Evolutionary conservation across 1,284 basidiomycete species (phyloP).

Genomic region (Cerioporus squamosus): DNA sequence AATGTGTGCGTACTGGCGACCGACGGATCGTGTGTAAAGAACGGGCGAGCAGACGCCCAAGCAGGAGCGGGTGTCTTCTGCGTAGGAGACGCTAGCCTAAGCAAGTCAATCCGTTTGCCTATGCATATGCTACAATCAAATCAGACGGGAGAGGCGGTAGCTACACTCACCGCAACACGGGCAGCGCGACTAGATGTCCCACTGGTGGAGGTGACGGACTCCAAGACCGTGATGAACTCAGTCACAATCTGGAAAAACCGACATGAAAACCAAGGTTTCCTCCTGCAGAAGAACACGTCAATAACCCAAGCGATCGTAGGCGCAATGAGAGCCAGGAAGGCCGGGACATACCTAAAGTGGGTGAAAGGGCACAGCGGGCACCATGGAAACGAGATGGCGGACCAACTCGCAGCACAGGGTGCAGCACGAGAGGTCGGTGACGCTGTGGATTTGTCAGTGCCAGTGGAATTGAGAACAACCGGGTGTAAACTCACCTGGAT

Average conservation of each 20-base stretch:
- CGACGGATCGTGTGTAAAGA: slow-evolving; percentile 32
- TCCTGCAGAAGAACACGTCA: neutral
- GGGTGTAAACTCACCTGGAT: slow-evolving; percentile 31
- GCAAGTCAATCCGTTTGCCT: slow-evolving; percentile 4
- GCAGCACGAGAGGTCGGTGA: slow-evolving; percentile 4
- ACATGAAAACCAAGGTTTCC: slow-evolving; percentile 14
- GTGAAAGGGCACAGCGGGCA: slow-evolving; percentile 33
- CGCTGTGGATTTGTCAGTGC: neutral
- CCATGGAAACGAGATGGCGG: slow-evolving; percentile 30
- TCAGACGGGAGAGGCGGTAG: slow-evolving; percentile 18
- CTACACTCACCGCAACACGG: neutral
- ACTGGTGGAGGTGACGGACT: slow-evolving; percentile 9
- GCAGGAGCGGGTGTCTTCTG: slow-evolving; percentile 21
- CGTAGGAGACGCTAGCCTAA: neutral
- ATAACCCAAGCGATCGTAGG: slow-evolving; percentile 1
- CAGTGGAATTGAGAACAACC: neutral
- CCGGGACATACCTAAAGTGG: slow-evolving; percentile 27
- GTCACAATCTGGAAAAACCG: neutral
- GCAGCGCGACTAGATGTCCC: neutral
- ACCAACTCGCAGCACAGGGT: slow-evolving; percentile 26
- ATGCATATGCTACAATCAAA: slow-evolving; percentile 6
- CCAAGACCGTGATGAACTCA: neutral
- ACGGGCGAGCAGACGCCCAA: slow-evolving; percentile 15
- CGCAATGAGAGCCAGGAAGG: slow-evolving; percentile 17
- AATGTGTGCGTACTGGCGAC: slow-evolving; percentile 29